Evolutionary conservation across 225 moss, liverwort and hornwort genomes (phyloP).

Genomic region (Physcomitrium patens): DNA sequence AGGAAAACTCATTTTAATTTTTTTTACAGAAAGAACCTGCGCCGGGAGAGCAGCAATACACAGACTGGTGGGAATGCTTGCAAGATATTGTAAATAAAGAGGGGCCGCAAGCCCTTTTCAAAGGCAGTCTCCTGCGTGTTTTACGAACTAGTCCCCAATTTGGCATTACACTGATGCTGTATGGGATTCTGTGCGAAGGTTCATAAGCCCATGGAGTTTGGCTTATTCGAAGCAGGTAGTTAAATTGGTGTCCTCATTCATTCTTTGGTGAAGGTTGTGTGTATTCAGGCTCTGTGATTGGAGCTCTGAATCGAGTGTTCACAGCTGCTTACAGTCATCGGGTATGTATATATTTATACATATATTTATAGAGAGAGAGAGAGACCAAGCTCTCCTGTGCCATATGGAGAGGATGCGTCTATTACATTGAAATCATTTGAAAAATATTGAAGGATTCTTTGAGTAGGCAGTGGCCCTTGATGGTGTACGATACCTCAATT

Average conservation of each 20-base stretch:
- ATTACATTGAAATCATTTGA: not conserved
- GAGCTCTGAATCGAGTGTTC: too few relatives aligned
- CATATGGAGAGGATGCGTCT: not conserved
- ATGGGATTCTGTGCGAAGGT: conserved; percentile 57
- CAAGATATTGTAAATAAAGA: conserved; percentile 59
- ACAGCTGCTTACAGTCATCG: too few relatives aligned
- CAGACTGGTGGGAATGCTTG: conserved; percentile 79
- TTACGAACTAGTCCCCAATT: conserved; percentile 97
- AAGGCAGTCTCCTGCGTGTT: conserved; percentile 85
- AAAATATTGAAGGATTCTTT: conserved; percentile 26
- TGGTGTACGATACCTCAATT: conserved; percentile 10
- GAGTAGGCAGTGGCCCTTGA: conserved; percentile 15
- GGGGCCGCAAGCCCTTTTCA: conserved; percentile 86
- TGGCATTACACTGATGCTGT: conserved; percentile 88
- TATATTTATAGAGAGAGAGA: not conserved
- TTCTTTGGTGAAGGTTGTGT: not conserved
- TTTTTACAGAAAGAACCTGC: conserved; percentile 71
- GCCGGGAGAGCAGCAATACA: conserved; percentile 57
- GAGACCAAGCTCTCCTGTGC: not conserved
- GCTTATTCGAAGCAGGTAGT: not conserved
- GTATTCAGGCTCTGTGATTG: too few relatives aligned
- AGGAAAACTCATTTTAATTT: conserved; percentile 6
- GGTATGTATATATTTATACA: too few relatives aligned
- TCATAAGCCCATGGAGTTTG: conserved; percentile 11
- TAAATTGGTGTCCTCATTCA: not conserved